These are phyloP conservation scores for Vitis amurensis DNA, from an alignment of 164 flowering plant genomes.

Conservation along the genomic window DNA sequence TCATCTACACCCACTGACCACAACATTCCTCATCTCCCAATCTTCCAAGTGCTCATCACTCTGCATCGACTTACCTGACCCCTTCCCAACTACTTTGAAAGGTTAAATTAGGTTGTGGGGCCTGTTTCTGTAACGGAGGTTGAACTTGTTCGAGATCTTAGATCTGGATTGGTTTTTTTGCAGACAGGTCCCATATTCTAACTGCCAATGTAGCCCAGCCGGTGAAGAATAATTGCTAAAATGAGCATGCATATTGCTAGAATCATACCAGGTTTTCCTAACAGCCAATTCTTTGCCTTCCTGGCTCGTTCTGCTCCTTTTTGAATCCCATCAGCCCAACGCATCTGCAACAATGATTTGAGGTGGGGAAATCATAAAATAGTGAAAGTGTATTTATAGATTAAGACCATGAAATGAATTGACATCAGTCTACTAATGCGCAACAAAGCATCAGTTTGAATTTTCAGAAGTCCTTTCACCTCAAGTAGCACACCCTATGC, in stretches of 20 bases:
- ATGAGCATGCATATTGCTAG: conserved; percentile 82
- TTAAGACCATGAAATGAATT: background rate
- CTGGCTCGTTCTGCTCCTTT: conserved; percentile 57
- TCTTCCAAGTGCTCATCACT: too few species aligned
- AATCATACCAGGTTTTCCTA: conserved; percentile 82
- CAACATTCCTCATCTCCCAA: too few species aligned
- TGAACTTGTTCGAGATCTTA: background rate
- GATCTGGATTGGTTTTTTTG: background rate
- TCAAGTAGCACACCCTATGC: too few species aligned
- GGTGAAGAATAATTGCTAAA: conserved; percentile 75
- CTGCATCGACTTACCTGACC: too few species aligned
- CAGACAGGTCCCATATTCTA: conserved; percentile 10
- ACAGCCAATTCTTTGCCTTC: conserved; percentile 85
- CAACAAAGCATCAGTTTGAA: too few species aligned
- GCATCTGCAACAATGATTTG: conserved; percentile 54
- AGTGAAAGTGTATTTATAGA: background rate
- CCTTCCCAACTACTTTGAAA: background rate
- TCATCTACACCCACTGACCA: too few species aligned
- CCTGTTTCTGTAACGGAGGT: background rate
- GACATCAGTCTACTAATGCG: too few species aligned
- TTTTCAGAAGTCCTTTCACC: too few species aligned
- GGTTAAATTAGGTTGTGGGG: background rate
- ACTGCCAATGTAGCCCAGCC: conserved; percentile 72
- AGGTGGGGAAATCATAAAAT: background rate
- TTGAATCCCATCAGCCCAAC: conserved; percentile 87